Conservation (phyloP, 2,329 filamentous ascomycete genomes). For the Chrysosporium keratinophilum region DNA sequence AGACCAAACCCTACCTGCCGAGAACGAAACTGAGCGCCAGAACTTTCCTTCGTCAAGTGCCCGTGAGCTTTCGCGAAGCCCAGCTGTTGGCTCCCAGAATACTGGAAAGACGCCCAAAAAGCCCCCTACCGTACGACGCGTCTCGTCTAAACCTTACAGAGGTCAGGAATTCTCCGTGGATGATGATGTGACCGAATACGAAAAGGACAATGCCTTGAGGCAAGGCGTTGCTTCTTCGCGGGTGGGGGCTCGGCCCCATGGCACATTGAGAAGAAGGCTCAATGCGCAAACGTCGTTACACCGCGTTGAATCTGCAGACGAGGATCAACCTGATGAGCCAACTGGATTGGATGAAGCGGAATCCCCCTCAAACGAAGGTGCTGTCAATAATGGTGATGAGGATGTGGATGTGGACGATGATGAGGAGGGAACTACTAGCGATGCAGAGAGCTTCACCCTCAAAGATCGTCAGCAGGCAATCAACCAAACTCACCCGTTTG, state of each 20-base stretch:
- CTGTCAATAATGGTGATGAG: constrained; percentile 46
- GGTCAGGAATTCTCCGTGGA: constrained; percentile 85
- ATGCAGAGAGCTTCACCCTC: constrained; percentile 93
- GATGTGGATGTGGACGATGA: constrained; percentile 28
- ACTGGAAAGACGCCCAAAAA: constrained; percentile 49
- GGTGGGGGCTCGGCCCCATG: constrained; percentile 28
- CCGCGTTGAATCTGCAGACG: constrained; percentile 30
- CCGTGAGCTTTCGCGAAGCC: constrained; percentile 34
- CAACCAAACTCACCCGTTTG: constrained; percentile 97
- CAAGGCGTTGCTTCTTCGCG: constrained; percentile 25
- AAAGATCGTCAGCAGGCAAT: constrained; percentile 96
- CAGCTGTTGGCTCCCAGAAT: constrained; percentile 30
- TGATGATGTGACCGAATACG: constrained; percentile 72
- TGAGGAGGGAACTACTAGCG: constrained; percentile 65
- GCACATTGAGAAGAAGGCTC: constrained; percentile 33
- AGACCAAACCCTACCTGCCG: neutral
- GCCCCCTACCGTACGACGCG: constrained; percentile 60
- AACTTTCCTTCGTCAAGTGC: constrained; percentile 4
- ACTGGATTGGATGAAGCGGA: constrained; percentile 16
- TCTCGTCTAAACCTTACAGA: constrained; percentile 69
- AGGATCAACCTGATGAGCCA: constrained; percentile 30
- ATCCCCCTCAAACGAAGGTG: constrained; percentile 33
- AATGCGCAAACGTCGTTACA: constrained; percentile 26
- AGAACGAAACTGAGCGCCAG: neutral
- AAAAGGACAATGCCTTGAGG: constrained; percentile 44